Evolutionary conservation across 2,329 filamentous ascomycete species (phyloP).

Genomic region (Claviceps spartinae): DNA sequence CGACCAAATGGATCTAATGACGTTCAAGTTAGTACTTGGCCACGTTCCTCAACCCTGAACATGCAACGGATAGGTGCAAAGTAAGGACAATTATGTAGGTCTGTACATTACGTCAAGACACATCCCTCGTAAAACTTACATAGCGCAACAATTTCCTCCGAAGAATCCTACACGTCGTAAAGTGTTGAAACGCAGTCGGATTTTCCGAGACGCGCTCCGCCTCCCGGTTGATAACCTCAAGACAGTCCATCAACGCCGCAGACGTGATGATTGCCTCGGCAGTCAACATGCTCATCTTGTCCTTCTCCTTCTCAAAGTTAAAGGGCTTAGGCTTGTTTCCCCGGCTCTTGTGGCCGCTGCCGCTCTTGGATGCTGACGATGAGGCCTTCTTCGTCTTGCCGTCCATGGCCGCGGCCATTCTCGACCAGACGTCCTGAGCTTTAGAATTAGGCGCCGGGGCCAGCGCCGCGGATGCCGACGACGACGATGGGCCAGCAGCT

Average conservation of each 20-base stretch:
- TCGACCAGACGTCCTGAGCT: neutral
- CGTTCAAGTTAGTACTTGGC: too few relatives aligned
- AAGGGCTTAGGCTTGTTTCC: slow-evolving; percentile 44
- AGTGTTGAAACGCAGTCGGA: slow-evolving; percentile 55
- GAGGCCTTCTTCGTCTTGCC: slow-evolving; percentile 21
- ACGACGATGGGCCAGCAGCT: slow-evolving; percentile 9
- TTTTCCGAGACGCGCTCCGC: slow-evolving; percentile 80
- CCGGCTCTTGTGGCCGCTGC: slow-evolving; percentile 35
- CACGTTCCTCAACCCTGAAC: too few relatives aligned
- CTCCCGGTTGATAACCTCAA: slow-evolving; percentile 87
- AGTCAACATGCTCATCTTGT: slow-evolving; percentile 74
- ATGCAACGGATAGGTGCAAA: too few relatives aligned
- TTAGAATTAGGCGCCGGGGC: neutral
- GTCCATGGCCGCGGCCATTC: neutral
- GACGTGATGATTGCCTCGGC: slow-evolving; percentile 79
- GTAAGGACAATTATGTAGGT: too few relatives aligned
- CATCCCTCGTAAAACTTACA: slow-evolving; percentile 22
- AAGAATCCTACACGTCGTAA: slow-evolving; percentile 76
- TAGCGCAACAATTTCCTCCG: slow-evolving; percentile 78
- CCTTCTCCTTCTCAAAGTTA: slow-evolving; percentile 77
- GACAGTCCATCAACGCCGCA: slow-evolving; percentile 77
- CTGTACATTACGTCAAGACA: neutral
- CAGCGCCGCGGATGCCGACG: neutral
- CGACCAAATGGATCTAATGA: slow-evolving; percentile 67
- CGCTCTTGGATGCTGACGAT: neutral